phyloP scores from a whole-genome alignment of 768 basidiomycete genomes.

The Pleurotus ostreatus region DNA sequence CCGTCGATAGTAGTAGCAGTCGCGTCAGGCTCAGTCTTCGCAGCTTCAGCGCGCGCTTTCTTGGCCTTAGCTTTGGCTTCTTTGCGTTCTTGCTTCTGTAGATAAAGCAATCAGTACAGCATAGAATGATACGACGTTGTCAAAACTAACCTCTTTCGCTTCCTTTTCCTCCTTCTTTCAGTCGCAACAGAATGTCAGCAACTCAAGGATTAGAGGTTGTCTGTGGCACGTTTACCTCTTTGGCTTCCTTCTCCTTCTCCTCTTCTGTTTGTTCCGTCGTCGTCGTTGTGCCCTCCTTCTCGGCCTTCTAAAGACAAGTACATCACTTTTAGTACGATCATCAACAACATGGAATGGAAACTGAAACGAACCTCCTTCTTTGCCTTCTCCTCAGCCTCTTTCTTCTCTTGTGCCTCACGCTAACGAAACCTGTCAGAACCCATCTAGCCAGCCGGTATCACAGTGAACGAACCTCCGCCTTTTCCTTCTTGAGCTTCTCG shows the following conservation, averaged over 20 bases:
- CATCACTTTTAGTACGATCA: no score
- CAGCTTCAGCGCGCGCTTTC: conserved; percentile 33
- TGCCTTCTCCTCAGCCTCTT: conserved; percentile 30
- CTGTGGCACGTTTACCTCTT: conserved; percentile 30
- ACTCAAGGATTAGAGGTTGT: conserved; percentile 3
- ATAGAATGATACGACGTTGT: not conserved
- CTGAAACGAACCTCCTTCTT: conserved; percentile 14
- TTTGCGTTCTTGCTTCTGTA: conserved; percentile 46
- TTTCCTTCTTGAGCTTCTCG: conserved; percentile 82
- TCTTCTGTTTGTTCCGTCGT: conserved; percentile 10
- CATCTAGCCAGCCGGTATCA: conserved; percentile 9
- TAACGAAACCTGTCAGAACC: conserved; percentile 15
- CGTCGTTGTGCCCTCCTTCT: not conserved
- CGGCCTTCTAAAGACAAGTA: not conserved
- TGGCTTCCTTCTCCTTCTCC: conserved; percentile 32
- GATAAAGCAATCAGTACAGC: conserved; percentile 7
- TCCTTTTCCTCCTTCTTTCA: conserved; percentile 45
- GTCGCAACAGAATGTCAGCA: conserved; percentile 4
- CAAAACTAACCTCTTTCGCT: conserved; percentile 43
- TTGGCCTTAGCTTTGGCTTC: conserved; percentile 54
- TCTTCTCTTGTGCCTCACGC: conserved; percentile 4
- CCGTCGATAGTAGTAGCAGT: conserved; percentile 18
- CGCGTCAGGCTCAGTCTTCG: conserved; percentile 29
- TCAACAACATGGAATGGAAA: not conserved
- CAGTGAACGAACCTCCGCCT: conserved; percentile 41